Evolutionary conservation across 2,329 filamentous ascomycete species (phyloP).

Genomic region (Fusarium falciforme): DNA sequence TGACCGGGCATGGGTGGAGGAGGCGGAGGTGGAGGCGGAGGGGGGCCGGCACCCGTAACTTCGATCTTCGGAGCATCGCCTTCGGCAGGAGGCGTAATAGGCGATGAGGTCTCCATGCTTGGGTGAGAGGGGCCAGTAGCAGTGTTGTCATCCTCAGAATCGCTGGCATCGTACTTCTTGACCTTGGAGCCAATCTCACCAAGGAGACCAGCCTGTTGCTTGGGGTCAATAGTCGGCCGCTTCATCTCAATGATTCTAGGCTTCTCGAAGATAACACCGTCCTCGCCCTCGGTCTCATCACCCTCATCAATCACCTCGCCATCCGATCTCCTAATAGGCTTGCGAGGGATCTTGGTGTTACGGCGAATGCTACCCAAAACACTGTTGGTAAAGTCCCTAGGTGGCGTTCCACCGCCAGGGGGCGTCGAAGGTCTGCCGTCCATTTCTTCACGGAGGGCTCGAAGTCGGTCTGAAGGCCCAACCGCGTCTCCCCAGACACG

Average conservation of each 20-base stretch:
- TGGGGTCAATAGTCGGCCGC: slow-evolving; percentile 74
- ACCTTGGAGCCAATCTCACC: slow-evolving; percentile 81
- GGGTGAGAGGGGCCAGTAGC: slow-evolving; percentile 82
- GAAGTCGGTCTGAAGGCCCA: slow-evolving; percentile 90
- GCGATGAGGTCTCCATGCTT: slow-evolving; percentile 76
- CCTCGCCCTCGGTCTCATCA: slow-evolving; percentile 62
- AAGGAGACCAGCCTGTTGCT: slow-evolving; percentile 73
- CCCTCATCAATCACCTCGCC: slow-evolving; percentile 62
- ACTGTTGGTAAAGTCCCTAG: slow-evolving; percentile 75
- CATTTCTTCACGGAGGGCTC: slow-evolving; percentile 95
- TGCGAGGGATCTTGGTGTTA: slow-evolving; percentile 66
- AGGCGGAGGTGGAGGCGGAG: slow-evolving; percentile 57
- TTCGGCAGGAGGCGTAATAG: slow-evolving; percentile 75
- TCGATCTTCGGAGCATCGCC: slow-evolving; percentile 69
- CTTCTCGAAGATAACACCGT: slow-evolving; percentile 74
- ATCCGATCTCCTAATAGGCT: slow-evolving; percentile 58
- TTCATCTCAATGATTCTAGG: slow-evolving; percentile 83
- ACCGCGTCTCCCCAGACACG: slow-evolving; percentile 86
- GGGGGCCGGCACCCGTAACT: slow-evolving; percentile 61
- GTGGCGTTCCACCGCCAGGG: slow-evolving; percentile 63
- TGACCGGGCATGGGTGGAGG: slow-evolving; percentile 60
- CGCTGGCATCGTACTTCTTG: slow-evolving; percentile 77
- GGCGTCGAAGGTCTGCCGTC: slow-evolving; percentile 69
- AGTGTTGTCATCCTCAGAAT: slow-evolving; percentile 75
- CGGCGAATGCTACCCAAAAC: slow-evolving; percentile 79